Percentiles rank a stretch among this genome's conserved stretches.
phyloP scores from a whole-genome alignment of 2,329 filamentous ascomycete species.

The Colletotrichum limetticola region DNA sequence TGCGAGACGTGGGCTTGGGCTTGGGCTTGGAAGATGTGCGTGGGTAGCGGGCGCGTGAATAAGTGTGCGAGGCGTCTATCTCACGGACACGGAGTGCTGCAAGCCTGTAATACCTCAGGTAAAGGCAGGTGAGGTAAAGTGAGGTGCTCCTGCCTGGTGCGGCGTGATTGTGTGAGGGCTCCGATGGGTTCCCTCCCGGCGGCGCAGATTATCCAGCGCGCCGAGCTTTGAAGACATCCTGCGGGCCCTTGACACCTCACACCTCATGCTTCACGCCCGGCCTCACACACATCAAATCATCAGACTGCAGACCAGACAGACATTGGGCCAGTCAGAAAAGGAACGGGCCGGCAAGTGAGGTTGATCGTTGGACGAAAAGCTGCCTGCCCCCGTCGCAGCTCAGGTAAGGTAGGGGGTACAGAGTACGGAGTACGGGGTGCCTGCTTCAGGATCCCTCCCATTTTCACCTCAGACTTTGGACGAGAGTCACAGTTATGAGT shows the following conservation, averaged over 20 bases:
- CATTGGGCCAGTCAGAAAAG: slow-evolving; percentile 1
- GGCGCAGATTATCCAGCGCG: slow-evolving; percentile 11
- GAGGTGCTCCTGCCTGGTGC: background rate
- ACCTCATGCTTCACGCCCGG: background rate
- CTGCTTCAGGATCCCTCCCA: slow-evolving; percentile 4
- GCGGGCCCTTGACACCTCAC: background rate
- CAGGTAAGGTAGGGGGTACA: background rate
- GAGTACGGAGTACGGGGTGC: background rate
- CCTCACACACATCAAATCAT: background rate
- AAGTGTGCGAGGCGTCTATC: background rate
- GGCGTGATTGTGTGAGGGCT: background rate
- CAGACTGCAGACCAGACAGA: background rate
- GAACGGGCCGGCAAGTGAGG: slow-evolving; percentile 1
- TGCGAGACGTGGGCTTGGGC: background rate
- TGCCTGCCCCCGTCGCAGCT: background rate
- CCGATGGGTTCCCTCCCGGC: slow-evolving; percentile 33
- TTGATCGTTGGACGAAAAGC: slow-evolving; percentile 4
- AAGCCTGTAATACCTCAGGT: background rate
- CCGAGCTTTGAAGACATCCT: background rate
- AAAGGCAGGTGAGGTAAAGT: background rate
- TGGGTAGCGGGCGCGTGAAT: background rate
- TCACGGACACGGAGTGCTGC: too few species aligned
- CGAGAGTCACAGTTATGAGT: background rate
- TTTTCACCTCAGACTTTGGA: background rate
- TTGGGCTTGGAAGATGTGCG: background rate